phyloP scores from a whole-genome alignment of 2,329 filamentous ascomycete species.

The Sphaerulina musiva region DNA sequence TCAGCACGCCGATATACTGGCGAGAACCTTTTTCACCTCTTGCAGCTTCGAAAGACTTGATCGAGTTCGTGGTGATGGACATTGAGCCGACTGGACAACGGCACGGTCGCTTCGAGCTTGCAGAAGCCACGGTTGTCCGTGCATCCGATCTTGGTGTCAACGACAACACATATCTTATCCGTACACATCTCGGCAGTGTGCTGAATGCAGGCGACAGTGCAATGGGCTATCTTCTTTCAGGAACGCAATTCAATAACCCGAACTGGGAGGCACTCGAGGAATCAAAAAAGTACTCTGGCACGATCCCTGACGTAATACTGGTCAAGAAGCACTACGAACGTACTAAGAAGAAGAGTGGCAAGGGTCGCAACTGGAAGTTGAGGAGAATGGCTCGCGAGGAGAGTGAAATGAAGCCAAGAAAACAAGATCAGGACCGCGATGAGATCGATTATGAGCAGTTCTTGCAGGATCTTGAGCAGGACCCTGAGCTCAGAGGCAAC shows the following conservation, averaged over 20 bases:
- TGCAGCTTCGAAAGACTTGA: constrained; percentile 74
- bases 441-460: constrained; percentile 97
- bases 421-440: constrained; percentile 79
- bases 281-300: constrained; percentile 66
- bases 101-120: constrained; percentile 75
- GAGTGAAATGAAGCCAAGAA: constrained; percentile 75
- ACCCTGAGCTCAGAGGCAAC: constrained; percentile 76
- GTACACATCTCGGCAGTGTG: constrained; percentile 81
- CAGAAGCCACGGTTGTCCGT: constrained; percentile 81
- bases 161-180: constrained; percentile 78
- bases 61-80: constrained; percentile 92
- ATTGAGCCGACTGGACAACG: constrained; percentile 71
- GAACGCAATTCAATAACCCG: constrained; percentile 86
- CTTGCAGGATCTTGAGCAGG: constrained; percentile 92
- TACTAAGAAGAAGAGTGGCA: constrained; percentile 56
- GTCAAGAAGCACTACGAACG: constrained; percentile 96
- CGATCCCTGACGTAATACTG: constrained; percentile 84
- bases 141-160: constrained; percentile 81
- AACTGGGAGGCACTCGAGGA: constrained; percentile 77
- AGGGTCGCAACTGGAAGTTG: constrained; percentile 76
- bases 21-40: constrained; percentile 76
- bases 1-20: constrained; percentile 82
- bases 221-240: constrained; percentile 86
- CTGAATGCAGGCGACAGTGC: constrained; percentile 85
- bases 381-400: constrained; percentile 90